phyloP scores from a whole-genome alignment of 371 early-diverging fungal species.

The Mortierella sp. region DNA sequence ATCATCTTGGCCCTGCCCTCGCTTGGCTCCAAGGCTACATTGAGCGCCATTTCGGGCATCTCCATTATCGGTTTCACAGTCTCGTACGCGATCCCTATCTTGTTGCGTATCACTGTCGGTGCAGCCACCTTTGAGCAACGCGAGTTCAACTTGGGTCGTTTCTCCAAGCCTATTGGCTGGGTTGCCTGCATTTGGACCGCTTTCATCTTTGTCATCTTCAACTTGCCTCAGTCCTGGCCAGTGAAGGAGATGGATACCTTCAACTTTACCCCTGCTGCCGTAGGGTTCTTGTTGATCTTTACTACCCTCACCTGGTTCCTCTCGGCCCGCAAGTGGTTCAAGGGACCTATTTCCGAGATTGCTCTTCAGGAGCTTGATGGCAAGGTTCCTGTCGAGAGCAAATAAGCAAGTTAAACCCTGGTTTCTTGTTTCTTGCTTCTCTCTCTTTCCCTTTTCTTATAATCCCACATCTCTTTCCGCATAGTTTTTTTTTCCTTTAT shows the following conservation, averaged over 20 bases:
- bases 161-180: slow-evolving; percentile 53
- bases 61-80: slow-evolving; percentile 60
- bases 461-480: background rate
- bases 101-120: slow-evolving; percentile 60
- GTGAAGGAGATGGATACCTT: slow-evolving; percentile 51
- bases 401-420: slow-evolving; percentile 17
- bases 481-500: too few relatives aligned
- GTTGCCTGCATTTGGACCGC: slow-evolving; percentile 55
- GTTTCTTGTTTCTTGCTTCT: background rate
- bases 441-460: slow-evolving; percentile 2
- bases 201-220: slow-evolving; percentile 59
- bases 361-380: slow-evolving; percentile 45
- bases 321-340: slow-evolving; percentile 63
- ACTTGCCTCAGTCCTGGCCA: slow-evolving; percentile 55
- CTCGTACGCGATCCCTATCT: slow-evolving; percentile 62
- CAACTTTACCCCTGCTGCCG: slow-evolving; percentile 65
- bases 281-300: slow-evolving; percentile 59
- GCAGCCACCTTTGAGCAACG: slow-evolving; percentile 45
- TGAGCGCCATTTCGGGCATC: slow-evolving; percentile 66
- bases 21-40: slow-evolving; percentile 65
- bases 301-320: slow-evolving; percentile 57
- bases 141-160: slow-evolving; percentile 58
- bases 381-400: slow-evolving; percentile 7
- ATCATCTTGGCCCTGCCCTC: slow-evolving; percentile 37
- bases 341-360: slow-evolving; percentile 53